phyloP scores from a whole-genome alignment of 805 yeast species.

The Wickerhamiella lipophila region DNA sequence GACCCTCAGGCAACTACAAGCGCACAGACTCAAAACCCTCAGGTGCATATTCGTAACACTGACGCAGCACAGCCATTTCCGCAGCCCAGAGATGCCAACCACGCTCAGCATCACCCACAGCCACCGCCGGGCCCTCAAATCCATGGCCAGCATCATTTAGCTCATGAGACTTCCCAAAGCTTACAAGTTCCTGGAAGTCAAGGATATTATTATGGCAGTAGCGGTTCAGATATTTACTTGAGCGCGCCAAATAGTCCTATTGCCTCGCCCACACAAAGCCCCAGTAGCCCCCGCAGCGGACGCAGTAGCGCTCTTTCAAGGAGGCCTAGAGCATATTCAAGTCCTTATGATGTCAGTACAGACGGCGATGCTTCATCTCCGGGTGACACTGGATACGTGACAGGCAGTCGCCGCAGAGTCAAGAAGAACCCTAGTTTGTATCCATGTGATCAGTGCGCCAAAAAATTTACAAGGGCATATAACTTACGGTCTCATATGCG shows the following conservation, averaged over 20 bases:
- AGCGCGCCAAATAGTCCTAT: constrained; percentile 10
- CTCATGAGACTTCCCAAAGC: not conserved
- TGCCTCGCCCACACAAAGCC: constrained; percentile 5
- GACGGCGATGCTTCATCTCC: constrained; percentile 6
- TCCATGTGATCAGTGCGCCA: constrained; percentile 72
- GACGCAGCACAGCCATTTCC: not conserved
- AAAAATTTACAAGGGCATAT: constrained; percentile 82
- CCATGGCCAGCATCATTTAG: not conserved
- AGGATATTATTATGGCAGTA: not conserved
- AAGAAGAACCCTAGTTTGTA: constrained; percentile 64
- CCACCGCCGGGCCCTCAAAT: not conserved
- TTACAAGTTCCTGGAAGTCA: constrained; percentile 9
- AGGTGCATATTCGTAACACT: not conserved
- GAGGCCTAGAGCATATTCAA: constrained; percentile 8
- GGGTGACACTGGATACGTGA: not conserved
- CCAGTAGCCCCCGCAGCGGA: constrained; percentile 7
- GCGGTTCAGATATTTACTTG: not conserved
- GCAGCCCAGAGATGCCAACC: not conserved
- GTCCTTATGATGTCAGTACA: constrained; percentile 9
- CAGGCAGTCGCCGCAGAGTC: constrained; percentile 34
- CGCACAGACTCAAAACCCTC: not conserved
- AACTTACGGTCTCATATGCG: constrained; percentile 82
- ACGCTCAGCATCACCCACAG: not conserved
- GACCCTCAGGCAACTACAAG: not conserved
- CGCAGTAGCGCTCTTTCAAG: not conserved